phyloP scores from a whole-genome alignment of 1,284 basidiomycete species.

The Moesziomyces parantarcticus region DNA sequence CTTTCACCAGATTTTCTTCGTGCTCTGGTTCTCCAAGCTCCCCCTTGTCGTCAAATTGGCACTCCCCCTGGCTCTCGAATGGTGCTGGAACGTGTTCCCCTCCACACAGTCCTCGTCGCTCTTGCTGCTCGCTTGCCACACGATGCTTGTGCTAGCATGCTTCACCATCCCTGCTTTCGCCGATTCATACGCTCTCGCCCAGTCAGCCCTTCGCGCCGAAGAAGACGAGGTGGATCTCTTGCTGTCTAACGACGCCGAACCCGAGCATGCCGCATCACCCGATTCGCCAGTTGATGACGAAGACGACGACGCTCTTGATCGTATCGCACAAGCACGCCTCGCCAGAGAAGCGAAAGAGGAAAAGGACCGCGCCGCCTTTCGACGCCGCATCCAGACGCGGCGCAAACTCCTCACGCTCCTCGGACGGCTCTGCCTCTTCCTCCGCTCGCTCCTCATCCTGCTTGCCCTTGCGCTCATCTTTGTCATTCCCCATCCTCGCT shows the following conservation, averaged over 20 bases:
- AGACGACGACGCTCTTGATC: slow-evolving; percentile 14
- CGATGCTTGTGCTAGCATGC: slow-evolving; percentile 37
- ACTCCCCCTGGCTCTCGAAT: slow-evolving; percentile 39
- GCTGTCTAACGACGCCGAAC: slow-evolving; percentile 9
- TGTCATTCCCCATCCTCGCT: slow-evolving; percentile 49
- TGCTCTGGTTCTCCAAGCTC: slow-evolving; percentile 74
- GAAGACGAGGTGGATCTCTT: slow-evolving; percentile 34
- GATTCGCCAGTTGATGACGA: slow-evolving; percentile 1
- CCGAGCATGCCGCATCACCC: background rate
- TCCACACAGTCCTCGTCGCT: slow-evolving; percentile 48
- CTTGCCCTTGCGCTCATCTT: slow-evolving; percentile 41
- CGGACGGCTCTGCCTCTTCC: slow-evolving; percentile 15
- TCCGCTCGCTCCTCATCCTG: slow-evolving; percentile 28
- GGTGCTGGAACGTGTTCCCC: slow-evolving; percentile 60
- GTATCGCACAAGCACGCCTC: slow-evolving; percentile 15
- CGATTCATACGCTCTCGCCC: background rate
- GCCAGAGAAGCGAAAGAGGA: slow-evolving; percentile 21
- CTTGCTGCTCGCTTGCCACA: slow-evolving; percentile 44
- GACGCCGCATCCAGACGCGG: slow-evolving; percentile 36
- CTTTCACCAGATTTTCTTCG: slow-evolving; percentile 87
- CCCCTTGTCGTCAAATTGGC: slow-evolving; percentile 30
- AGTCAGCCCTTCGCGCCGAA: slow-evolving; percentile 2
- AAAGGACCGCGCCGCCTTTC: slow-evolving; percentile 27
- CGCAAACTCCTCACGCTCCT: slow-evolving; percentile 18
- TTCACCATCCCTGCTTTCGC: slow-evolving; percentile 23